Base-by-base conservation (phyloP, 805 yeast genomes). In the Candida krabiensis region DNA sequence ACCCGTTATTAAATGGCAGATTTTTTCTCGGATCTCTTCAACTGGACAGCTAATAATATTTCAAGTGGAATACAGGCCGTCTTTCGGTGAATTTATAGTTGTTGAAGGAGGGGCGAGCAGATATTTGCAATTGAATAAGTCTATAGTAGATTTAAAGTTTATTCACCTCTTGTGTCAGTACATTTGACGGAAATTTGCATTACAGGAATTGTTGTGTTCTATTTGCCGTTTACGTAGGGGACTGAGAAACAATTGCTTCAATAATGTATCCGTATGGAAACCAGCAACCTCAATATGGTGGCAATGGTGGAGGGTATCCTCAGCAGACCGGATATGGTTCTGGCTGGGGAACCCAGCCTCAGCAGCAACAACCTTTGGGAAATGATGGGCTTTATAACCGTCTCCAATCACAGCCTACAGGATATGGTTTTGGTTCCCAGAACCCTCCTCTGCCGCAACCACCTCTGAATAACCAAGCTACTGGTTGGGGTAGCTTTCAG, bases 331-430 rank as follows among this genome's bases (percentile, higher is more conserved):
- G 54, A 1, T 55, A 49, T 30, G 41, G 36, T 26, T 52, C 47
- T 31, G 43, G 47, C 14, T 53, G 60, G 59, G 33, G 47, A 2
- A 29, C 38, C 30, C 48, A 42, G 28, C 40, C 23, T 13, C 52
- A 49, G 40, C 57, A 60, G 45, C 64, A 49, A 33, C 66, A 53
- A 33, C 63, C 49, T 28, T 47, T 46, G 18, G 66, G 56, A 38
- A 61, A 55, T 23, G 50, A 60, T 23, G 57, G 53, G 25, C 53
- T 35, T 26, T 31, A 25, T 16, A 41, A 40, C 15, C 37, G 45
- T 2, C 22, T 56, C 19, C 56, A 52, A 41, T 26, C 66, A 12
- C 75, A 70, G 45, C 63, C 61, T 6, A 67, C 74, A 2, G 75
- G 73, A 1, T 69, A 62, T 56, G 60, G 55, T 2, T 52, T 49